phyloP scores from a whole-genome alignment of 2,329 filamentous ascomycete species.

The Stagonosporopsis chrysanthemi region DNA sequence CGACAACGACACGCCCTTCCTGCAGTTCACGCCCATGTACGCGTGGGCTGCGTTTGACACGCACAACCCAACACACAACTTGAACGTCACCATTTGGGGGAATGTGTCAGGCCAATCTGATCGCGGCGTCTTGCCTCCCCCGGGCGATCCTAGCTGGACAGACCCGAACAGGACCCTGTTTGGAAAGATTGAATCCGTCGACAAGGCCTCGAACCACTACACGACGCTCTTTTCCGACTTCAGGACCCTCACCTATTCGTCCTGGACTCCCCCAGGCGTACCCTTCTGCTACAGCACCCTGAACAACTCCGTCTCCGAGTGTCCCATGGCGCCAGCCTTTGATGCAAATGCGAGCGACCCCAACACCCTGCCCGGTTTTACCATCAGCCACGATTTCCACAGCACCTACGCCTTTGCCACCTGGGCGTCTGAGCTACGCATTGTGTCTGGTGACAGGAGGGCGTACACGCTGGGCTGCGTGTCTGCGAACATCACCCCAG shows the following conservation, averaged over 20 bases:
- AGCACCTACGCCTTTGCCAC: conserved; percentile 89
- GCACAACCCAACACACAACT: conserved; percentile 64
- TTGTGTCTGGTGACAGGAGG: conserved; percentile 75
- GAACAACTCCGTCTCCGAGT: conserved; percentile 59
- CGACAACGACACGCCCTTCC: conserved; percentile 65
- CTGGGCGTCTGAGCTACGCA: conserved; percentile 73
- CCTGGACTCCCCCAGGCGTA: conserved; percentile 61
- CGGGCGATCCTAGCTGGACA: conserved; percentile 64
- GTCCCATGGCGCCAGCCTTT: conserved; percentile 80
- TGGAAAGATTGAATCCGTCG: conserved; percentile 79
- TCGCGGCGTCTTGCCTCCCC: conserved; percentile 64
- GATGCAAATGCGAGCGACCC: conserved; percentile 61
- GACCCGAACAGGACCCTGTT: conserved; percentile 64
- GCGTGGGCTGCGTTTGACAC: conserved; percentile 78
- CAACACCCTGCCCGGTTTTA: conserved; percentile 72
- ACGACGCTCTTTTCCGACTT: conserved; percentile 78
- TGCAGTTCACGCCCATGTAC: conserved; percentile 82
- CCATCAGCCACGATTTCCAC: conserved; percentile 74
- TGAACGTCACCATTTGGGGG: conserved; percentile 84
- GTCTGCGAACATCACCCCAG: conserved; percentile 82
- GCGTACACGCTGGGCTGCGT: conserved; percentile 78
- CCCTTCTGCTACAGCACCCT: conserved; percentile 71
- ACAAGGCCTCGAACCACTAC: conserved; percentile 64
- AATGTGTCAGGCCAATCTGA: conserved; percentile 82
- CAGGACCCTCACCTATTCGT: conserved; percentile 78